Base-by-base conservation (phyloP, 768 basidiomycete genomes). In the Hirschioporus abietinus region DNA sequence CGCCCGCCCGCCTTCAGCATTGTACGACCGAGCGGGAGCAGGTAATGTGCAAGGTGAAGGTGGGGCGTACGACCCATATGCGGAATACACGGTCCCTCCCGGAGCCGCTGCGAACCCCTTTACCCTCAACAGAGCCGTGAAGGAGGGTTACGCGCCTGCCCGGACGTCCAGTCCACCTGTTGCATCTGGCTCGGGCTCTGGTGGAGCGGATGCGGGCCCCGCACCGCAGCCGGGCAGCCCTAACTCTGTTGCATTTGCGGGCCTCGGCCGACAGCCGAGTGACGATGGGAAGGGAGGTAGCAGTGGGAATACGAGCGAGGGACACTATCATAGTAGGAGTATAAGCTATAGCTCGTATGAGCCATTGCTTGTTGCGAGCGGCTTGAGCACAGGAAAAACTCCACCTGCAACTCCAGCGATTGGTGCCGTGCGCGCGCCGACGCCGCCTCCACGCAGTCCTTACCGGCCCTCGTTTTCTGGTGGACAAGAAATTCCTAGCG, bases 311-410 rank as follows among this genome's bases (percentile, higher is more conserved):
- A 73, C 69, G 65, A 72, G 74, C 60, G 71, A 75, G 60, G 70
- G 74, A 60, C 71, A 71, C 71, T 15, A 34, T 23, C 24, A 61
- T 25, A 34, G 60, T 15, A 34, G 60, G 30, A 61, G 68, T 78
- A 83, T 60, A 6, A 84, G 85, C 67, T 80, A 78, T 1, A 85
- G 82, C 17, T 89, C 88, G 75, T 82, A 82, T 65, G 88, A 90
- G 69, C 86, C 86, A 27, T 77, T 90, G 24, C 76, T 90, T 61
- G 81, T 83, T 26, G 76, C 79, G 18, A 60, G 25, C 65, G 73
- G 24, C 35, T 68, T 24, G 73, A 76, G 24, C 59, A 67, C 35
- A 63, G 60, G 59, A 58, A 58, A 63, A 61, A 66, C 35, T 66
- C 72, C 60, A 18, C 76, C 74, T 26, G 72, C 69, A 20, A 66